Conservation (phyloP, 371 early-diverging fungal species). For the Apophysomyces sp. region DNA sequence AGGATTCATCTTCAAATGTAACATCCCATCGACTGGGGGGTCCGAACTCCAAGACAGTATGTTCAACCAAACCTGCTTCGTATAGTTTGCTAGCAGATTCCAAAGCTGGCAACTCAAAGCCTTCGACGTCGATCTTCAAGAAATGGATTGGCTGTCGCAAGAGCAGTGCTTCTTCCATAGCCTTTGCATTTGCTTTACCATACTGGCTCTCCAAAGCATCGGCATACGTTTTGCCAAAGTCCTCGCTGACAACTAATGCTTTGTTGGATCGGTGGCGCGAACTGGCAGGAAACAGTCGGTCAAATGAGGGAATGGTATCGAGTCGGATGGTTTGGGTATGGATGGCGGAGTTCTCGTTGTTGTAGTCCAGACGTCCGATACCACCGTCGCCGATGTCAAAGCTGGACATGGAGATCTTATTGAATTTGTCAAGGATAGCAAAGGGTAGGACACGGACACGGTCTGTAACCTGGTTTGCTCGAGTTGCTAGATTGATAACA, state of each 20-base stretch:
- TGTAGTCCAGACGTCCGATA: slow-evolving; percentile 37
- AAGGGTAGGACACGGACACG: slow-evolving; percentile 45
- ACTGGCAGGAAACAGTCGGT: slow-evolving; percentile 26
- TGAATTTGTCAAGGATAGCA: slow-evolving; percentile 42
- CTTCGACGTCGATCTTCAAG: slow-evolving; percentile 51
- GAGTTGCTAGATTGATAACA: slow-evolving; percentile 40
- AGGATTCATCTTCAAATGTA: slow-evolving; percentile 19
- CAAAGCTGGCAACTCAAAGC: slow-evolving; percentile 44
- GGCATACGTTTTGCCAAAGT: slow-evolving; percentile 32
- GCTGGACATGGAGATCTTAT: slow-evolving; percentile 40
- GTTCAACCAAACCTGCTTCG: slow-evolving; percentile 38
- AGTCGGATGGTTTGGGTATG: slow-evolving; percentile 47
- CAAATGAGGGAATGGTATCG: slow-evolving; percentile 34
- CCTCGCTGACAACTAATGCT: slow-evolving; percentile 20
- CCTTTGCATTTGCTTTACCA: not conserved
- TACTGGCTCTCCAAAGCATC: slow-evolving; percentile 11
- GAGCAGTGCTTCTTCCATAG: slow-evolving; percentile 18
- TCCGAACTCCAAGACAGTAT: slow-evolving; percentile 46
- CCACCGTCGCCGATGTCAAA: slow-evolving; percentile 43
- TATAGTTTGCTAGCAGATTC: slow-evolving; percentile 36
- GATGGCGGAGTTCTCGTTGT: slow-evolving; percentile 18
- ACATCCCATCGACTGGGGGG: slow-evolving; percentile 48
- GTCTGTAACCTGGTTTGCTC: slow-evolving; percentile 34
- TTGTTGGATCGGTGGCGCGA: slow-evolving; percentile 8
- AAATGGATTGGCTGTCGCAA: slow-evolving; percentile 46